Percentiles rank a stretch among this genome's conserved stretches.
Evolutionary conservation across 2,329 filamentous ascomycete species (phyloP).

Genomic region (Talaromyces sp.): DNA sequence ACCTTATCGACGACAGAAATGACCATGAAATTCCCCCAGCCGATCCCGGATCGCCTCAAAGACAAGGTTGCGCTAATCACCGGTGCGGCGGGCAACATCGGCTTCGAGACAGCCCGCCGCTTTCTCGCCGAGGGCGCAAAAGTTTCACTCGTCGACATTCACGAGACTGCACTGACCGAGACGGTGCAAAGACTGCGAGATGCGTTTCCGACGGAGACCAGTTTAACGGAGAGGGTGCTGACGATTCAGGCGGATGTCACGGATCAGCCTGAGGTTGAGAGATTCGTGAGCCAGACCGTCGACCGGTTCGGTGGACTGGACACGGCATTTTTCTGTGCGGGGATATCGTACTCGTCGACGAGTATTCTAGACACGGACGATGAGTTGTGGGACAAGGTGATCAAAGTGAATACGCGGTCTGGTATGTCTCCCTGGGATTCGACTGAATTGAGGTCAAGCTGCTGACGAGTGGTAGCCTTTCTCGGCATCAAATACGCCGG

Average conservation of each 20-base stretch:
- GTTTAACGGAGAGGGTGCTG: constrained; percentile 25
- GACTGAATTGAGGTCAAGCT: neutral
- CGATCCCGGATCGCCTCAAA: constrained; percentile 17
- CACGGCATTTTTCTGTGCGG: constrained; percentile 9
- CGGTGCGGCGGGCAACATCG: constrained; percentile 21
- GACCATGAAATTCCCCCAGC: neutral
- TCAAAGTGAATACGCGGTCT: constrained; percentile 38
- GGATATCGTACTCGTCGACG: constrained; percentile 23
- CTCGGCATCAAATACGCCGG: constrained; percentile 37
- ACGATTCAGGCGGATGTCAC: constrained; percentile 36
- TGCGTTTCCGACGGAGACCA: neutral
- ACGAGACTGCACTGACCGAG: constrained; percentile 20
- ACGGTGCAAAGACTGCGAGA: constrained; percentile 22
- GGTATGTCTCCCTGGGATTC: constrained; percentile 24
- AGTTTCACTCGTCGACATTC: constrained; percentile 36
- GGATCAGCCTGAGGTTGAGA: constrained; percentile 28
- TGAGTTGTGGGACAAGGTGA: constrained; percentile 36
- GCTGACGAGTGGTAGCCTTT: constrained; percentile 25
- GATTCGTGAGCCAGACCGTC: neutral
- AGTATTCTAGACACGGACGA: constrained; percentile 36
- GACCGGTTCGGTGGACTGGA: constrained; percentile 3
- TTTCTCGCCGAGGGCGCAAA: constrained; percentile 37
- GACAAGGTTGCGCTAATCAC: constrained; percentile 18
- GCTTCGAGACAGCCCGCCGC: constrained; percentile 34
- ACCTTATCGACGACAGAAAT: no score